Percentiles rank a stretch among this genome's conserved stretches.
Conservation (phyloP, 1,284 basidiomycete genomes). For the Malassezia brasiliensis region DNA sequence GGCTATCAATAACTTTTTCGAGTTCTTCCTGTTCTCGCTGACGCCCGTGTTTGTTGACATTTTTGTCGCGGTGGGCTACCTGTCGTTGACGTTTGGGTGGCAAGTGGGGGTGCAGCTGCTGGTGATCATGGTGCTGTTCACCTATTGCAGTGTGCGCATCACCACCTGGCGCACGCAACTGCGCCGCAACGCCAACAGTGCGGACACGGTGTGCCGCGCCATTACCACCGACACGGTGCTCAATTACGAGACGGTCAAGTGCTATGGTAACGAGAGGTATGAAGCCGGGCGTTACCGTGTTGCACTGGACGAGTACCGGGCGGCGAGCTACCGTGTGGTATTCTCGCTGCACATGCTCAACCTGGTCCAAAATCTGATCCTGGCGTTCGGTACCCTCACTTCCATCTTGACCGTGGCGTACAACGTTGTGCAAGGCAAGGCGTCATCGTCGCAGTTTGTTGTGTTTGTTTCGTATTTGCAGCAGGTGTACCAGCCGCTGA, state of each 20-base stretch:
- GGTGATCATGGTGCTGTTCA: slow-evolving; percentile 66
- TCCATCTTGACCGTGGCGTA: slow-evolving; percentile 30
- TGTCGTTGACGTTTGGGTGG: slow-evolving; percentile 59
- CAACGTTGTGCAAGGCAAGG: slow-evolving; percentile 25
- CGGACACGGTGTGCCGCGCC: slow-evolving; percentile 34
- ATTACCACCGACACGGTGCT: slow-evolving; percentile 42
- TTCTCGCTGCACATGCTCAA: slow-evolving; percentile 42
- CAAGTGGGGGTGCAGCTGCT: slow-evolving; percentile 65
- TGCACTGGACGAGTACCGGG: slow-evolving; percentile 67
- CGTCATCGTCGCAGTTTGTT: slow-evolving; percentile 57
- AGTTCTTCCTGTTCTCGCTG: slow-evolving; percentile 63
- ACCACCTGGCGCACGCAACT: slow-evolving; percentile 69
- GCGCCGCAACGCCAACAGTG: slow-evolving; percentile 39
- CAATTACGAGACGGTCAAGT: slow-evolving; percentile 54
- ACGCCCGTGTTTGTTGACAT: slow-evolving; percentile 71
- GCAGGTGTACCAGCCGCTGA: slow-evolving; percentile 54
- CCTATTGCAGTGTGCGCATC: slow-evolving; percentile 57
- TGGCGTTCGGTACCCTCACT: slow-evolving; percentile 36
- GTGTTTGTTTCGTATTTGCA: slow-evolving; percentile 69
- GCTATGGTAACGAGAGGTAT: slow-evolving; percentile 70
- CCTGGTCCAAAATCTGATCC: slow-evolving; percentile 37
- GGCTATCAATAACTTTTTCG: slow-evolving; percentile 52
- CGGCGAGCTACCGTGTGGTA: slow-evolving; percentile 61
- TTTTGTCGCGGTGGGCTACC: slow-evolving; percentile 52
- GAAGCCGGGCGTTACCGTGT: slow-evolving; percentile 64